Percentiles rank a stretch among this genome's conserved stretches.
Conservation (phyloP, 2,329 filamentous ascomycete species). For the Trichoderma atrobrunneum region DNA sequence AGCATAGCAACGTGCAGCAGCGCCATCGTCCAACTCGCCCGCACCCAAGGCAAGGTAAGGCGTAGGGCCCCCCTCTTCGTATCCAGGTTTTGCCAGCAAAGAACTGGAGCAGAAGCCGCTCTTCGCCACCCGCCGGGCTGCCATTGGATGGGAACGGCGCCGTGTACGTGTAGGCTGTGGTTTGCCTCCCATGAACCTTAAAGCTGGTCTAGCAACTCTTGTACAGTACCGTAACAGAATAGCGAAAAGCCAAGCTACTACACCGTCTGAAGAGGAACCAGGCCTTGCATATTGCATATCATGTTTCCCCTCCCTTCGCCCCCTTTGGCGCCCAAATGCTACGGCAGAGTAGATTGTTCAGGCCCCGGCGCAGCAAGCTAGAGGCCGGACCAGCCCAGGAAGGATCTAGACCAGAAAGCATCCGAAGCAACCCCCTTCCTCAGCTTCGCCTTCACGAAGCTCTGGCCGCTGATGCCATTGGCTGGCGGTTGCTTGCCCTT, state of each 20-base stretch:
- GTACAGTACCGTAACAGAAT: background rate
- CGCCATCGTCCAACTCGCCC: slow-evolving; percentile 20
- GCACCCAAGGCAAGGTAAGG: background rate
- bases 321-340: slow-evolving; percentile 14
- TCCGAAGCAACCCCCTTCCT: slow-evolving; percentile 8
- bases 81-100: slow-evolving; percentile 12
- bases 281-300: background rate
- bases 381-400: slow-evolving; percentile 6
- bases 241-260: background rate
- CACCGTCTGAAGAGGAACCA: background rate
- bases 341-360: slow-evolving; percentile 7
- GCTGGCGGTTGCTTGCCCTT: background rate
- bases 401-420: slow-evolving; percentile 8
- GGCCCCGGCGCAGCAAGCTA: slow-evolving; percentile 14
- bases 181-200: slow-evolving; percentile 16
- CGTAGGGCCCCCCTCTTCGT: background rate
- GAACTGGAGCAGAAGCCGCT: background rate
- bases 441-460: slow-evolving; percentile 12
- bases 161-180: background rate
- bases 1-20: slow-evolving; percentile 21
- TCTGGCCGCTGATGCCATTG: background rate
- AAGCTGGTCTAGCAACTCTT: background rate
- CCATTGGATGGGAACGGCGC: background rate
- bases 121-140: slow-evolving; percentile 11
- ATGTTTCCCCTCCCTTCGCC: background rate